These are phyloP conservation scores for Babesia caballi DNA, from an alignment of 169 alveolate species.

Conservation along the genomic window DNA sequence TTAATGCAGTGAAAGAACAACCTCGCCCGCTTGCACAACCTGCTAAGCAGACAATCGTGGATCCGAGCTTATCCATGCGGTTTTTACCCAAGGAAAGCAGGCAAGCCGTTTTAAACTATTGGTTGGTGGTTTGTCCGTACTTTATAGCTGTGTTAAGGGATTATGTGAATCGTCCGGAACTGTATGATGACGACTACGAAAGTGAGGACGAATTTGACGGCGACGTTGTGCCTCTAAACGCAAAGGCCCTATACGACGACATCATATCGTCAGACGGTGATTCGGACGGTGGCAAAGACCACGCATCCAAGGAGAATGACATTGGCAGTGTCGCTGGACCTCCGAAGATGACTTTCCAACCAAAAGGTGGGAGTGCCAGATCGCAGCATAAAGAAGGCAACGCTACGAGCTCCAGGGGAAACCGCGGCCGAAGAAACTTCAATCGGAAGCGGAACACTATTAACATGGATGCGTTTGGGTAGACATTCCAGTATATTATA, in stretches of 20 bases:
- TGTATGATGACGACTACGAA: constrained; percentile 61
- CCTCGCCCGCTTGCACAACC: background rate
- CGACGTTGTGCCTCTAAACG: constrained; percentile 36
- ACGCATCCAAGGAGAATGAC: background rate
- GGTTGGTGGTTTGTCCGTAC: constrained; percentile 17
- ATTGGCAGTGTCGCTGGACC: background rate
- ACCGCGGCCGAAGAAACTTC: background rate
- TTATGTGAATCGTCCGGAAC: constrained; percentile 26
- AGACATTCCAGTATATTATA: no score
- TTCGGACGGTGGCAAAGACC: background rate
- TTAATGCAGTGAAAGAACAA: background rate
- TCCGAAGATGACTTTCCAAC: background rate
- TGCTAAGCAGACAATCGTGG: background rate
- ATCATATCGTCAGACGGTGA: constrained; percentile 17
- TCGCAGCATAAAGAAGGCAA: background rate
- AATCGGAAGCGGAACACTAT: constrained; percentile 25
- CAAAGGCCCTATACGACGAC: constrained; percentile 22
- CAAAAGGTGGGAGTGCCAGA: background rate
- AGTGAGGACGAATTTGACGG: constrained; percentile 24
- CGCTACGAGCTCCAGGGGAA: background rate
- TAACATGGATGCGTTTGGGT: constrained; percentile 12
- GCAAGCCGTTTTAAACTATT: constrained; percentile 55
- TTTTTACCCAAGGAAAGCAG: constrained; percentile 48
- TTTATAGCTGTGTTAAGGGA: constrained; percentile 18
- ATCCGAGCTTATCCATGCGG: constrained; percentile 1